Conservation (phyloP, 768 basidiomycete species). For the Mycena vulgaris region DNA sequence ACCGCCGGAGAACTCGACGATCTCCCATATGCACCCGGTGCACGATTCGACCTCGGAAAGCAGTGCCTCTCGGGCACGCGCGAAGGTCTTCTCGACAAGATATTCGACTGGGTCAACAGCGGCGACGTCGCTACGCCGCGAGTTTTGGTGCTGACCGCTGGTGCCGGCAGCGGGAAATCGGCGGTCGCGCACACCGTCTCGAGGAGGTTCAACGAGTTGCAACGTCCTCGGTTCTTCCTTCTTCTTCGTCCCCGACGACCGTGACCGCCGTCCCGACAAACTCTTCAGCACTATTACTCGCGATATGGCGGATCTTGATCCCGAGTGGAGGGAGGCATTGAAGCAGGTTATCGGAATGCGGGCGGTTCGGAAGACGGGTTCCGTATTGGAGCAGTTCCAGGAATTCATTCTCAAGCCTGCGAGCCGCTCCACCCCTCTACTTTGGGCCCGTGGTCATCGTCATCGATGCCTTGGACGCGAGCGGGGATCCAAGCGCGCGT, state of each 20-base stretch:
- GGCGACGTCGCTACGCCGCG: background rate
- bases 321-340: slow-evolving; percentile 13
- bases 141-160: slow-evolving; percentile 7
- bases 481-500: background rate
- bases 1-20: slow-evolving; percentile 12
- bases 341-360: background rate
- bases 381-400: slow-evolving; percentile 27
- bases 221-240: slow-evolving; percentile 26
- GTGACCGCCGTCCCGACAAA: slow-evolving; percentile 12
- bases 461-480: slow-evolving; percentile 24
- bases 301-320: slow-evolving; percentile 29
- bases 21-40: slow-evolving; percentile 16
- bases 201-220: slow-evolving; percentile 12
- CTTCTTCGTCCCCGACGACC: slow-evolving; percentile 1
- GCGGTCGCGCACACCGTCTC: slow-evolving; percentile 28
- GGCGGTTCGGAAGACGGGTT: slow-evolving; percentile 14
- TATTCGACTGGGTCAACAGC: slow-evolving; percentile 20
- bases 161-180: slow-evolving; percentile 23
- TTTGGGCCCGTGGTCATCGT: slow-evolving; percentile 32
- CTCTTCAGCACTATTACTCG: slow-evolving; percentile 28
- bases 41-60: slow-evolving; percentile 22
- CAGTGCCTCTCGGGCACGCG: slow-evolving; percentile 27
- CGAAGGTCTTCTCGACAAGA: slow-evolving; percentile 10
- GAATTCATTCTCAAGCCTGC: slow-evolving; percentile 32
- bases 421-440: background rate